Base-by-base conservation (phyloP, 805 yeast species). In the Lachancea nothofagi region DNA sequence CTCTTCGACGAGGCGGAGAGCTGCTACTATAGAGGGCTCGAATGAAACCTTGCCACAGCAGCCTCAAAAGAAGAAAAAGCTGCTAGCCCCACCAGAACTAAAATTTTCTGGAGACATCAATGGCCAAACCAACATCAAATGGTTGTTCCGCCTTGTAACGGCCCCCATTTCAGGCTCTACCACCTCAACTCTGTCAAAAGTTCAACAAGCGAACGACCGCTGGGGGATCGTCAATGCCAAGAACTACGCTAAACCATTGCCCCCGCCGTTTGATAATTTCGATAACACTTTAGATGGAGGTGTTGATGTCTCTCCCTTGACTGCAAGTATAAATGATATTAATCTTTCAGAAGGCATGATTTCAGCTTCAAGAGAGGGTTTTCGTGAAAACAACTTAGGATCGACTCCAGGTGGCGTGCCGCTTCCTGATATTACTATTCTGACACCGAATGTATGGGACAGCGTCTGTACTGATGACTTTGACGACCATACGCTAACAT, bases 191-290 rank as follows among this genome's bases (percentile, higher is more conserved):
- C n/a, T 42, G 12, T 31, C 40, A 13, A 51, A 39, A 27, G 37
- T 53, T 4, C 47, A 47, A 29, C 39, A 43, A 13, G 57, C 53
- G 3, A 54, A 54, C 22, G 40, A 37, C 18, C 41, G 40, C 19
- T 54, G 59, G 59, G 55, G 55, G 3, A 45, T 53, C 13, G 38
- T 40, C 7, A 43, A 49, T 6, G 48, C 50, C 7, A 46, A 37
- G 26, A 47, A 38, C n/a, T 50, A 48, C 29, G 48, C 51, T 13
- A 54, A 54, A 30, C 55, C 57, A 6, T 35, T 54, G 3, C 59
- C 59, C 7, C 33, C 25, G 6, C 43, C 43, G 2, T 10, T 9
- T 6, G 41, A 7, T 23, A 30, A 9, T 3, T 10, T 9, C 6
- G 41, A 7, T 23, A 30, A 9, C 5, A 13, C 8, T 22, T n/a